Conservation (phyloP, 768 basidiomycete genomes). For the Kwoniella bestiolae region DNA sequence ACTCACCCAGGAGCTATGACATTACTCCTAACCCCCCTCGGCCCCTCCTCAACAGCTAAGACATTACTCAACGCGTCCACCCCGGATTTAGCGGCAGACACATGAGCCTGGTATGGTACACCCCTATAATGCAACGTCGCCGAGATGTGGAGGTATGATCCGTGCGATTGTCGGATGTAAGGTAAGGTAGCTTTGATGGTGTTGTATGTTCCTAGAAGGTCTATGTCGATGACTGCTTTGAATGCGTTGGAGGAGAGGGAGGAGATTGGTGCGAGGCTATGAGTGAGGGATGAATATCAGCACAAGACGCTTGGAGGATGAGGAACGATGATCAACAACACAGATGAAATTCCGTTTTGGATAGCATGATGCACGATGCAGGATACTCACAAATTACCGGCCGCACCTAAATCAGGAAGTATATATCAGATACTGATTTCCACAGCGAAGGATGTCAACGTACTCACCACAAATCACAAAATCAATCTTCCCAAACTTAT, state of each 20-base stretch:
- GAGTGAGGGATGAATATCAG: neutral
- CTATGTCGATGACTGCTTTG: constrained; percentile 89
- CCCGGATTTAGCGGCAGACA: constrained; percentile 91
- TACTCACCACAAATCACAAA: constrained; percentile 87
- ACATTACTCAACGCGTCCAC: constrained; percentile 86
- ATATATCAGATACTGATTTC: neutral
- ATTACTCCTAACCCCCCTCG: constrained; percentile 85
- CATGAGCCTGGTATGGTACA: constrained; percentile 82
- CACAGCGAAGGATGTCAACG: neutral
- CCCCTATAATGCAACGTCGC: constrained; percentile 79
- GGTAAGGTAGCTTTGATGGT: constrained; percentile 89
- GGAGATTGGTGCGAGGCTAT: constrained; percentile 75
- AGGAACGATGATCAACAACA: too few species aligned
- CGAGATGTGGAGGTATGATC: constrained; percentile 86
- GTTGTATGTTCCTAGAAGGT: constrained; percentile 89
- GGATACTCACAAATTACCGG: constrained; percentile 76
- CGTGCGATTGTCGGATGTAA: constrained; percentile 71
- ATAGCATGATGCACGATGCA: too few species aligned
- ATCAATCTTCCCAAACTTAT: constrained; percentile 83
- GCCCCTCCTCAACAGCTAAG: constrained; percentile 91
- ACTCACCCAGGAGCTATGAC: constrained; percentile 58
- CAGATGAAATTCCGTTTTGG: too few species aligned
- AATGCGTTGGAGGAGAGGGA: constrained; percentile 87
- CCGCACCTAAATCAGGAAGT: constrained; percentile 67
- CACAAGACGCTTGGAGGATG: too few species aligned